phyloP scores from a whole-genome alignment of 1,139 yeast genomes.

The Taiozyma sp. region DNA sequence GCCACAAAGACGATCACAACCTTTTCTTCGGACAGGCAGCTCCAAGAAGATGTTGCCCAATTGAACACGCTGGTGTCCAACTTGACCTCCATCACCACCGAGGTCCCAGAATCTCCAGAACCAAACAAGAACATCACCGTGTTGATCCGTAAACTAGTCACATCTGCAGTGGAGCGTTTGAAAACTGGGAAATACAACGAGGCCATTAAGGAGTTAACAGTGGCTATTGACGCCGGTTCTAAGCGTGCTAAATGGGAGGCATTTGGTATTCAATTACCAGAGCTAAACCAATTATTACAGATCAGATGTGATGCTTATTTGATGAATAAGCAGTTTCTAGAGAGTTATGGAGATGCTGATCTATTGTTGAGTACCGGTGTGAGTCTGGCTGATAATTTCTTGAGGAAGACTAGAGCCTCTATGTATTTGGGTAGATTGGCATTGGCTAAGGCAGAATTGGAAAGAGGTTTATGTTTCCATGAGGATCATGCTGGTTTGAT shows the following conservation, averaged over 20 bases:
- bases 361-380: constrained; percentile 64
- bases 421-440: constrained; percentile 64
- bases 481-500: constrained; percentile 48
- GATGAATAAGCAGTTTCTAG: constrained; percentile 56
- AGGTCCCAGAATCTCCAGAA: constrained; percentile 53
- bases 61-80: constrained; percentile 61
- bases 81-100: constrained; percentile 53
- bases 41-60: constrained; percentile 42
- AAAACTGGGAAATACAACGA: constrained; percentile 61
- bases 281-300: constrained; percentile 65
- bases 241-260: constrained; percentile 83
- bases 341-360: constrained; percentile 81
- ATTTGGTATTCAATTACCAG: constrained; percentile 75
- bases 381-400: constrained; percentile 68
- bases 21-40: constrained; percentile 23
- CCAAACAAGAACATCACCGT: constrained; percentile 61
- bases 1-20: constrained; percentile 27
- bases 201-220: constrained; percentile 65
- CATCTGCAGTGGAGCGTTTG: constrained; percentile 63
- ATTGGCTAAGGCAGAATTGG: constrained; percentile 72
- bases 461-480: constrained; percentile 68
- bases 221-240: constrained; percentile 77
- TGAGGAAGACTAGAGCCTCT: constrained; percentile 76
- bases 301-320: constrained; percentile 83
- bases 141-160: constrained; percentile 71